Evolutionary conservation across 306 rosid genomes (phyloP), one percentile per base, ranked within the genome.

Genomic region (Quercus robur): DNA sequence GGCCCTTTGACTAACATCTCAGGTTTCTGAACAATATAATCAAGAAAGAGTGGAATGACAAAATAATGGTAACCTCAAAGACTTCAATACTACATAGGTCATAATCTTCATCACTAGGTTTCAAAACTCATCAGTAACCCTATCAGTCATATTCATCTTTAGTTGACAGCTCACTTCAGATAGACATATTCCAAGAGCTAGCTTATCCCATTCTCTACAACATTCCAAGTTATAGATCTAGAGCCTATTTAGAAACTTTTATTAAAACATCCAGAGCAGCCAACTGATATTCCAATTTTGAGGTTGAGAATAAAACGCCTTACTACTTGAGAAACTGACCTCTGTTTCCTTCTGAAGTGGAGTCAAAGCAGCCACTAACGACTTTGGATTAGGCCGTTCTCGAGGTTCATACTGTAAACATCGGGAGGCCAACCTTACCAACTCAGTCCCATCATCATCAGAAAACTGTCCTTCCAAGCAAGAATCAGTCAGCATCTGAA

Each of bases 401-500:
- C 93, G 73, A 75, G 97, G 92, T 84, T 90, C 97, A 84, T 89
- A 92, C 73, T 92, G 97, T 62, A 92, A 82, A 83, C 94, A 87
- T 25, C 89, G 85, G 35, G 97, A 81, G 46, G 94, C 94, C 88
- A 87, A 82, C 72, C 90, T 87, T 71, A 87, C 92, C 73, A 92
- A 87, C 84, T 90, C 92, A 75, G 97, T 90, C 80, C 92, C 93
- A 78, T 89, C 92, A 59, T 90, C 90, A 56, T 84, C 89, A 69
- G 97, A 89, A 84, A 92, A 88, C 59, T 92, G 92, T 64, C 93
- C 93, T 80, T 90, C 97, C 89, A 90, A 84, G 85, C 88, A 92
- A 82, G 97, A 92, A 86, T 92, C 93, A 64, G 93, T 90, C 81
- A 92, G 84, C 97, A 92, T 89, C 87, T 89, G 93, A 83, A 92